Base-by-base conservation (phyloP, 2,329 filamentous ascomycete genomes). In the Amauroascus verrucosus region DNA sequence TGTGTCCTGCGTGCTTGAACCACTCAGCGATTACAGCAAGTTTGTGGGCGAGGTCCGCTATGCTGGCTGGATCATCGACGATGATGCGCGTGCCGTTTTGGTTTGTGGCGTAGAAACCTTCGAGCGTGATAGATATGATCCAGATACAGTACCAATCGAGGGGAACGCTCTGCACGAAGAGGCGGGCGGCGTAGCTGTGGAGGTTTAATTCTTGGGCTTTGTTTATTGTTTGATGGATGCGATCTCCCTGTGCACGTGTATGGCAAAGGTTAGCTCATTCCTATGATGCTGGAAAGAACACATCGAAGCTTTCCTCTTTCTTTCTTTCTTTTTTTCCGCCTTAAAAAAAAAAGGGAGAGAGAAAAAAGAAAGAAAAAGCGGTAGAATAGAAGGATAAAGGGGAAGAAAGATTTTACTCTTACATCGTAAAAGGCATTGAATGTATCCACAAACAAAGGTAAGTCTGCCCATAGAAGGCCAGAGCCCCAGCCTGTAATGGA, bases 31-130 rank as follows among this genome's bases (percentile, higher is more conserved):
- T 37, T 24, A 49, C 16, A 26, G 51, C 37, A 24, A 56, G 28
- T 8, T 47, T 32, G 35, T 33, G 28, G 24, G 54, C 47, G 7
- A 51, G 40, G 22, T 51, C 22, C n/a, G 51, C 51, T 35, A 44
- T 24, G 6, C 46, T 20, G 24, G 47, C 37, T 14, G 47, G 54
- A 20, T 50, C 51, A 7, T 51, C 51, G 22, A 56, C 13, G 38
- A 54, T 51, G n/a, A 33, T 32, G 37, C 51, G 46, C n/a, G 28
- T 13, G 33, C 46, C 44, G 32, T 46, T 46, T 41, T 56, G 51
- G 33, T 44, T 52, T 16, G 32, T 33, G 32, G 33, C 46, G n/a
- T 56, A 54, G 20, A 37, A n/a, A 30, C 46, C 51, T 43, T 54
- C 54, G 13, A 56, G 46, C 9, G 54, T 35, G 7, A 30, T 13